Percentiles rank a stretch among this genome's conserved stretches.
phyloP scores from a whole-genome alignment of 805 yeast genomes.

The Metschnikowia lochheadii region DNA sequence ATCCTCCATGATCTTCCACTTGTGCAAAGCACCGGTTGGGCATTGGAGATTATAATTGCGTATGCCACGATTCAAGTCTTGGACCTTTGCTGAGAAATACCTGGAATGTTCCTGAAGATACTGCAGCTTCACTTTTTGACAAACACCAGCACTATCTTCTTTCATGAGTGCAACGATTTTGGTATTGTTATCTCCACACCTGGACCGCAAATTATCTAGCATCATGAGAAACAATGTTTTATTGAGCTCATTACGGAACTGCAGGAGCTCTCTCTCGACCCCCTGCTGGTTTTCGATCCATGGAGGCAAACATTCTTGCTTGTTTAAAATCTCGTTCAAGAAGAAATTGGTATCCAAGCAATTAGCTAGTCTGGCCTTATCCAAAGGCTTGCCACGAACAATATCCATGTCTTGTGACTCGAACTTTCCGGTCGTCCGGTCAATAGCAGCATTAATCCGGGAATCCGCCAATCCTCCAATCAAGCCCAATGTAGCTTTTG shows the following conservation, averaged over 20 bases:
- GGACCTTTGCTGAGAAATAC: constrained; percentile 12
- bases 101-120: not conserved
- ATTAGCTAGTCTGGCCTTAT: constrained; percentile 55
- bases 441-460: constrained; percentile 60
- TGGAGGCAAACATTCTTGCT: constrained; percentile 80
- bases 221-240: constrained; percentile 24
- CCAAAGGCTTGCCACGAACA: constrained; percentile 58
- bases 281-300: constrained; percentile 81
- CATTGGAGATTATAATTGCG: constrained; percentile 37
- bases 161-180: not conserved
- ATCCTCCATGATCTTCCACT: constrained; percentile 29
- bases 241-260: constrained; percentile 45
- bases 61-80: constrained; percentile 18
- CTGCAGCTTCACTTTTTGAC: not conserved
- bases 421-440: constrained; percentile 68
- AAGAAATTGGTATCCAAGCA: constrained; percentile 63
- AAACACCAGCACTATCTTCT: not conserved
- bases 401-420: constrained; percentile 42
- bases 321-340: constrained; percentile 67
- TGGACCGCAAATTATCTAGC: not conserved
- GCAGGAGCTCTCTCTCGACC: constrained; percentile 44
- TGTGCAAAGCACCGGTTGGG: constrained; percentile 36
- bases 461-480: constrained; percentile 70
- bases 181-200: not conserved
- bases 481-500: constrained; percentile 44